phyloP scores from a whole-genome alignment of 257 asterid species.

The Penstemon newberryi region DNA sequence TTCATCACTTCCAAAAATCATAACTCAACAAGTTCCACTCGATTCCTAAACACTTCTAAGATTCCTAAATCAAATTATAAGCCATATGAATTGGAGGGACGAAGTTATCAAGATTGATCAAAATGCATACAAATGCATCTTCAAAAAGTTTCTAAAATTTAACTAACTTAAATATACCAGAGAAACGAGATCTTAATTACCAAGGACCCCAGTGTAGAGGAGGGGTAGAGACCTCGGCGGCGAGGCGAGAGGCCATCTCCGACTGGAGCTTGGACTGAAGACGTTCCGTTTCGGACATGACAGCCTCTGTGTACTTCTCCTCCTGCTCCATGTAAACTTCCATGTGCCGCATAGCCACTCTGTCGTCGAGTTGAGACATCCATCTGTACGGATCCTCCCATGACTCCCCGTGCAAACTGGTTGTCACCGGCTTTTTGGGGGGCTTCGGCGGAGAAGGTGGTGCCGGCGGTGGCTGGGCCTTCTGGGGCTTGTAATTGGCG shows the following conservation, averaged over 20 bases:
- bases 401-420: conserved; percentile 73
- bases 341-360: conserved; percentile 97
- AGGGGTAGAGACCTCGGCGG: conserved; percentile 79
- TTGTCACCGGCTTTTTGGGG: conserved; percentile 68
- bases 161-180: no score
- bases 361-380: conserved; percentile 89
- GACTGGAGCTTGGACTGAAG: conserved; percentile 80
- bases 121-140: no score
- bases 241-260: conserved; percentile 82
- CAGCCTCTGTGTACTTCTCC: conserved; percentile 94
- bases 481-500: conserved; percentile 75
- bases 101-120: no score
- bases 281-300: conserved; percentile 75
- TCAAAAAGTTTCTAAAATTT: no score
- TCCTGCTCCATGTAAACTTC: conserved; percentile 97
- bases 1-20: background rate
- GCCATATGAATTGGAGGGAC: background rate
- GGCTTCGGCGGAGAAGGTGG: conserved; percentile 85
- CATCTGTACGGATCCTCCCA: conserved; percentile 88
- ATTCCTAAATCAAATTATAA: conserved; percentile 13
- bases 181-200: conserved; percentile 33
- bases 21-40: conserved; percentile 4
- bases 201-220: conserved; percentile 93
- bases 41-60: background rate
- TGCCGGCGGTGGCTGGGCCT: conserved; percentile 60